A percentile compares a stretch with the other conserved stretches of the same genome.
Evolutionary conservation across 345 rosid genomes (phyloP).

Genomic region (Viola odorata): DNA sequence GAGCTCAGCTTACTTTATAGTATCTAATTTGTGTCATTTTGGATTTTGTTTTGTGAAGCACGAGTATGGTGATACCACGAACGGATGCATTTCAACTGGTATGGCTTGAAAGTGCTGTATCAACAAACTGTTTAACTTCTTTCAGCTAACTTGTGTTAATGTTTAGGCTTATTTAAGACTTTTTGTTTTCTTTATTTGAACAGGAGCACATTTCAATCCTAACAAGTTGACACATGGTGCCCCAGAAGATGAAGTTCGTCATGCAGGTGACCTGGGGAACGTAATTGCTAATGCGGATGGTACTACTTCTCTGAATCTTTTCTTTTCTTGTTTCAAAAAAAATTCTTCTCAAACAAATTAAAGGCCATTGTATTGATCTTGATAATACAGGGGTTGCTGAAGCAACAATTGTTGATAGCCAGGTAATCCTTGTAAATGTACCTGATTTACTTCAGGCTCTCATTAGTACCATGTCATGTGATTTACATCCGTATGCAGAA

Average conservation of each 20-base stretch:
- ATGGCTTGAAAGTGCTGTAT: slow-evolving; percentile 5
- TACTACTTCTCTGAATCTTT: slow-evolving; percentile 20
- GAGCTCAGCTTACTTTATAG: neutral
- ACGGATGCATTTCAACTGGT: slow-evolving; percentile 98
- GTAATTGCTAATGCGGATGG: slow-evolving; percentile 86
- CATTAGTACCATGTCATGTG: neutral
- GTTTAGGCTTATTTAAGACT: neutral
- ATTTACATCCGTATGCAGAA: too few relatives aligned
- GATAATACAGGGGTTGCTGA: slow-evolving; percentile 74
- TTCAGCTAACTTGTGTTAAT: neutral
- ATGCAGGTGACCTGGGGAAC: slow-evolving; percentile 99
- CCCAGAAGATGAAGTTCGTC: slow-evolving; percentile 88
- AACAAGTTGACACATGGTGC: slow-evolving; percentile 83
- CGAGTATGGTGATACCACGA: slow-evolving; percentile 94
- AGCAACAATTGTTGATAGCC: slow-evolving; percentile 72
- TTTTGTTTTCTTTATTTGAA: neutral
- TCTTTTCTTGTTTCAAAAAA: too few relatives aligned
- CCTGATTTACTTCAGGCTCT: slow-evolving; percentile 1
- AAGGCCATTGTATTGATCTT: slow-evolving; percentile 8
- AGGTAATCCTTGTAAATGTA: slow-evolving; percentile 43
- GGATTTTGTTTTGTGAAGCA: slow-evolving; percentile 45
- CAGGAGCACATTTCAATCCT: slow-evolving; percentile 96
- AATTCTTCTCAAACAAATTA: neutral
- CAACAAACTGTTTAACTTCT: neutral
- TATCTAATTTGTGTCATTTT: neutral